Percentiles rank a stretch among this genome's conserved stretches.
Conservation (phyloP, 2,329 filamentous ascomycete species). For the Gliomastix tumulicola region DNA sequence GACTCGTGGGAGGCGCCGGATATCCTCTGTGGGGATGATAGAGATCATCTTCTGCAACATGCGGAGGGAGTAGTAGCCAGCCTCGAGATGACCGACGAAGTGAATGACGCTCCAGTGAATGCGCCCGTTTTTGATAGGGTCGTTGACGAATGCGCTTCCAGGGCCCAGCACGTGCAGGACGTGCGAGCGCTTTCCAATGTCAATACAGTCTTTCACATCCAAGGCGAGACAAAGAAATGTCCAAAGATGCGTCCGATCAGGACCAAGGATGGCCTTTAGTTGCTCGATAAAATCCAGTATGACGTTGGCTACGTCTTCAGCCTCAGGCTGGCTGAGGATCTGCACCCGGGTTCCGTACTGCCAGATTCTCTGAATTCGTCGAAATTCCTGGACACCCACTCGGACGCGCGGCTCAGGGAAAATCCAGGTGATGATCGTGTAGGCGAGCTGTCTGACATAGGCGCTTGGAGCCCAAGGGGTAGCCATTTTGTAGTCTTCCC, state of each 20-base stretch:
- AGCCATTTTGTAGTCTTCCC: too few species aligned
- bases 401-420: too few species aligned
- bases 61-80: constrained; percentile 31
- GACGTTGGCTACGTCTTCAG: too few species aligned
- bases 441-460: constrained; percentile 43
- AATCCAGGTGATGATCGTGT: constrained; percentile 33
- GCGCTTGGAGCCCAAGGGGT: constrained; percentile 51
- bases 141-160: constrained; percentile 4
- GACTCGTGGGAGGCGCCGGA: too few species aligned
- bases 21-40: too few species aligned
- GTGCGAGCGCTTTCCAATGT: constrained; percentile 17
- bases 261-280: too few species aligned
- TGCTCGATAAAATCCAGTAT: too few species aligned
- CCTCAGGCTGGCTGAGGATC: too few species aligned
- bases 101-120: constrained; percentile 53
- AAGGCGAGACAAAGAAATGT: constrained; percentile 14
- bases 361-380: too few species aligned
- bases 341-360: too few species aligned
- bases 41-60: constrained; percentile 29
- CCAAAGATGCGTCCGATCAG: too few species aligned
- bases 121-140: constrained; percentile 1
- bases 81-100: constrained; percentile 49
- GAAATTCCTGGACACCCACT: too few species aligned
- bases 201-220: constrained; percentile 18
- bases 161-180: constrained; percentile 13